Evolutionary conservation across 2,329 filamentous ascomycete species (phyloP), one percentile per base, ranked within the genome.

Genomic region (Dryadomyces quercivorus): DNA sequence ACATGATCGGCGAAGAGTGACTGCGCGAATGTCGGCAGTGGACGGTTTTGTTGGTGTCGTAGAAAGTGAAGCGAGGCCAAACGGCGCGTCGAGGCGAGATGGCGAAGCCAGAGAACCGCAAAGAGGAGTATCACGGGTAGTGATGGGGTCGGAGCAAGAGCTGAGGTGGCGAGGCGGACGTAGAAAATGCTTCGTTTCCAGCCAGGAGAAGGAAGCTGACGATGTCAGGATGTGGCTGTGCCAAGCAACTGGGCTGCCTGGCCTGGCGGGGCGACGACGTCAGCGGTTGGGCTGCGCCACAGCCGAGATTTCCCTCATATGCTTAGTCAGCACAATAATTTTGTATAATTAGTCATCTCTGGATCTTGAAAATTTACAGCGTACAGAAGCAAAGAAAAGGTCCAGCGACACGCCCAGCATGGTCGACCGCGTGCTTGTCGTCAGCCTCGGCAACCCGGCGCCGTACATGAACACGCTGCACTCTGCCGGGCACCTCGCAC

Each of bases 391-490:
- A 31, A 31, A 4, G 26, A 31, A 31, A 31, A 31, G 4, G 26
- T 31, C 4, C 4, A 31, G 26, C 26, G 4, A 8, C 26, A 31
- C 4, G 26, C 26, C 26, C 36, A 16, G 10, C 36, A 40, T 40
- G 36, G 38, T 56, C 13, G 26, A 49, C 6, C 59, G 76, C 43
- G 81, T 95, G 61, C 80, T 97, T 55, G 76, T 97, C 63, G 80
- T 90, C 71, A 93, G 88, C 58, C 78, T 98, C 59, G 93, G 93
- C 61, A 97, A 97, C 63, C 89, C 87, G 7, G 74, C 78, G 7
- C 73, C 81, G 2, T 91, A 92, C 68, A 78, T 80, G 60, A 77
- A 85, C 59, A 94, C 88, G 20, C 82, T 92, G 8, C 93, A 97
- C 70, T 91, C 84, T 22, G 89, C 90, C 15, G 93, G 91, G 12